These are phyloP conservation scores for Phaffomyces antillensis DNA, from an alignment of 805 yeast species.

Conservation along the genomic window DNA sequence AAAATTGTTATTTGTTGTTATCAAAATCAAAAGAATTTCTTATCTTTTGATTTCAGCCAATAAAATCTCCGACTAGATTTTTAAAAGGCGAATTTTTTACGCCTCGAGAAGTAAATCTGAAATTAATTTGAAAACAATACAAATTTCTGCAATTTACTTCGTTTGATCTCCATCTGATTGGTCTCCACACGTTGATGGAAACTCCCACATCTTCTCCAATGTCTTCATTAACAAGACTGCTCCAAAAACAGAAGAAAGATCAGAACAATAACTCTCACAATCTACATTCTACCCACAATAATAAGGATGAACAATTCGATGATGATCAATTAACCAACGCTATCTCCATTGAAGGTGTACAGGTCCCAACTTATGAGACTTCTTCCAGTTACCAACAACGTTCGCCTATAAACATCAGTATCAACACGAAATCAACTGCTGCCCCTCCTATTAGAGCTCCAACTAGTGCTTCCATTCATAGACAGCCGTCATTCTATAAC, in stretches of 20 bases:
- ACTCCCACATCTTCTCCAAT: slow-evolving; percentile 15
- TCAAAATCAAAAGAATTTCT: background rate
- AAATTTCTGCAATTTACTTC: background rate
- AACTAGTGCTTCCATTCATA: slow-evolving; percentile 21
- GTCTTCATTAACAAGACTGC: slow-evolving; percentile 22
- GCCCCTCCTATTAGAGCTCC: slow-evolving; percentile 27
- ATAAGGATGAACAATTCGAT: slow-evolving; percentile 3
- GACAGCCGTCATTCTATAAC: slow-evolving; percentile 18
- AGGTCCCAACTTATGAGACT: slow-evolving; percentile 11
- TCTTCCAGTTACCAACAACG: slow-evolving; percentile 1
- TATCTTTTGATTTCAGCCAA: background rate
- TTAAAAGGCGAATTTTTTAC: no score
- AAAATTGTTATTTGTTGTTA: background rate
- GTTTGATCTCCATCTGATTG: background rate
- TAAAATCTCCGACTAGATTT: background rate
- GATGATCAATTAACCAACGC: slow-evolving; percentile 18
- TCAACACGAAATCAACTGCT: slow-evolving; percentile 1
- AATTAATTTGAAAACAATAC: background rate
- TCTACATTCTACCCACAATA: background rate
- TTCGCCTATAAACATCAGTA: slow-evolving; percentile 1
- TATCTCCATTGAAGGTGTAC: slow-evolving; percentile 25
- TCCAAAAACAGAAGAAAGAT: slow-evolving; percentile 19
- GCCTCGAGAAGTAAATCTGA: no score
- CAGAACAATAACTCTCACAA: slow-evolving; percentile 1
- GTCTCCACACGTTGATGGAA: background rate